Percentiles rank a stretch among this genome's conserved stretches.
Evolutionary conservation across 2,329 filamentous ascomycete species (phyloP).

Genomic region (Alternaria longipes): DNA sequence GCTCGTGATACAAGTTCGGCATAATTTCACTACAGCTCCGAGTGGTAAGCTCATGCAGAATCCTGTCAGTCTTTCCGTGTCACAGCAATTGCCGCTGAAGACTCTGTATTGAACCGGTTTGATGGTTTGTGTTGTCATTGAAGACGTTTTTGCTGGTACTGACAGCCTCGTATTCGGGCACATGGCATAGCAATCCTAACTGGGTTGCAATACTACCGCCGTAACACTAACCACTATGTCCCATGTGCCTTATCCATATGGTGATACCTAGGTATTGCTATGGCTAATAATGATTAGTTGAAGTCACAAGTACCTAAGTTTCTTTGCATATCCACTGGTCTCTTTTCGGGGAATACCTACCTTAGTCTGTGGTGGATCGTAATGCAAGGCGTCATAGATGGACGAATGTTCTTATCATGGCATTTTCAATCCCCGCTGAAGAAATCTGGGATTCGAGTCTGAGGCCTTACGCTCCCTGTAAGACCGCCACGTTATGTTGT

Average conservation of each 20-base stretch:
- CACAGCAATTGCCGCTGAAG: background rate
- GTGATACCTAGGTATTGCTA: background rate
- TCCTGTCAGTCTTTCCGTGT: background rate
- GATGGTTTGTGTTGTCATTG: background rate
- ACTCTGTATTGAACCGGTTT: background rate
- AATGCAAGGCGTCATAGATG: slow-evolving; percentile 1
- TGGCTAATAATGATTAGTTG: background rate
- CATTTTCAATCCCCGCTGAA: background rate
- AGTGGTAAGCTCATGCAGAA: background rate
- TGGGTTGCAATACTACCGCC: background rate
- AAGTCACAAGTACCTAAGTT: background rate
- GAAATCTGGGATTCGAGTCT: background rate
- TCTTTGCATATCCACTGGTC: background rate
- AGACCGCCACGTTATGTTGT: background rate
- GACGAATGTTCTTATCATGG: background rate
- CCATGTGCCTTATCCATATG: background rate
- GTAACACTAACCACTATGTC: background rate
- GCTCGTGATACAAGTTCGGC: background rate
- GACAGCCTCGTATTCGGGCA: background rate
- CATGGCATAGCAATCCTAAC: background rate
- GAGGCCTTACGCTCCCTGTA: background rate
- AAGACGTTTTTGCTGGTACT: background rate
- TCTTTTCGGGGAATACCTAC: background rate
- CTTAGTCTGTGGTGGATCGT: background rate
- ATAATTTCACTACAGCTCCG: background rate